Evolutionary conservation across 129 eudicot genomes (phyloP).

Genomic region (Glebionis coronaria): DNA sequence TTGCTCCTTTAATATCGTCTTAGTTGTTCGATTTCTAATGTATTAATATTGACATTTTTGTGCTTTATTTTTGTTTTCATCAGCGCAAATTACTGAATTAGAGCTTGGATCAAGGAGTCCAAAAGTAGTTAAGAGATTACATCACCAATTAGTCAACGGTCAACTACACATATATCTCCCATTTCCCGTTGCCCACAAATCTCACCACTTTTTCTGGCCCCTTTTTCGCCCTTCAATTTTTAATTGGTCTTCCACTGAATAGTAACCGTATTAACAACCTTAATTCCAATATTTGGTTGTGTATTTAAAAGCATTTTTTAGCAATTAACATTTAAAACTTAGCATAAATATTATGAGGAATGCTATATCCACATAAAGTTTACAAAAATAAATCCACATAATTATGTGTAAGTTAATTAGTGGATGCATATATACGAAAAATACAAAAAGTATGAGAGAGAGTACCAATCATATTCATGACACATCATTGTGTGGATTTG

Average conservation of each 20-base stretch:
- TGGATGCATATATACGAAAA: too few relatives aligned
- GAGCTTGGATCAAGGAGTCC: conserved; percentile 37
- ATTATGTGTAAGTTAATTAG: too few relatives aligned
- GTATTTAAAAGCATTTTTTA: too few relatives aligned
- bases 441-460: too few relatives aligned
- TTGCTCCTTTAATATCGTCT: conserved; percentile 22
- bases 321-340: too few relatives aligned
- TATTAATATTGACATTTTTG: conserved; percentile 18
- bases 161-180: conserved; percentile 6
- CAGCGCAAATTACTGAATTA: conserved; percentile 24
- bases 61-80: conserved; percentile 23
- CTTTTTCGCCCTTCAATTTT: conserved; percentile 7
- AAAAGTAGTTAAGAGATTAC: conserved; percentile 28
- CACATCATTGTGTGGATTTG: too few relatives aligned
- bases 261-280: not conserved
- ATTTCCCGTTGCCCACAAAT: conserved; percentile 9
- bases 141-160: conserved; percentile 28
- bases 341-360: too few relatives aligned
- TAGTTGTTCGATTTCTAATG: not conserved
- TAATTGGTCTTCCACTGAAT: not conserved
- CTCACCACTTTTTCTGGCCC: conserved; percentile 20
- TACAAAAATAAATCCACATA: too few relatives aligned
- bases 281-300: not conserved
- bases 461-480: too few relatives aligned
- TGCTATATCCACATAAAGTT: too few relatives aligned